Base-by-base conservation (phyloP, 2,329 filamentous ascomycete species). In the Aspergillus pseudotamarii region DNA sequence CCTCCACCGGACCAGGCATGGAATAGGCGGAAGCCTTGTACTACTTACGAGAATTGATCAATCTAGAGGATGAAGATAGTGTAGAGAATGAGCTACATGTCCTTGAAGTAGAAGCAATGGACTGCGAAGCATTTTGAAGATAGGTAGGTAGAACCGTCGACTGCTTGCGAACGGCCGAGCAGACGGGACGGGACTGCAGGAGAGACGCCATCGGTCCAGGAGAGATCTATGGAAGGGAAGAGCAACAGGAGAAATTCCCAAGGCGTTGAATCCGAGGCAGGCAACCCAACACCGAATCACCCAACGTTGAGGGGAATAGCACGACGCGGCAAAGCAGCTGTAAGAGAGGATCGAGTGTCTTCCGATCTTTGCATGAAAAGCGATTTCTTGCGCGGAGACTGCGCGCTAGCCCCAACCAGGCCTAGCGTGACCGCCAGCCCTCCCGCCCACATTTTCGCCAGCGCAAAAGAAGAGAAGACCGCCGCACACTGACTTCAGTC, bases 101-200 rank as follows among this genome's bases (percentile, higher is more conserved):
- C 65, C 71, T 70, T 46, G 70, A 68, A 55, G 70, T 70, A 66
- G 72, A 73, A 66, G 69, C 70, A 62, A 73, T 68, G 67, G 71
- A 70, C 48, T 68, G 72, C 59, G 68, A 61, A 46, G 68, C 64
- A 58, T 64, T 69, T 43, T 65, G 65, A 57, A 77, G 65, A 64
- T 68, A 72, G 54, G 75, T 68, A 60, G 72, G 68, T 63, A 71
- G 65, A 38, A 66, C 62, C 36, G 72, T 72, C 57, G 69, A 73
- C 69, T 77, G 76, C 63, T 70, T 77, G 69, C 75, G 76, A 69
- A 75, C 68, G 55, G 73, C 71, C 60, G 77, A 73, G 51, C 68
- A 71, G 59, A 73, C 68, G 66, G 75, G 68, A 58, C 72, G 68
- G 56, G 72, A 73, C 59, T 70, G 66, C 56, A 76, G 64, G 57